Evolutionary conservation across 305 asterid genomes (phyloP).

Genomic region (Fraxinus latifolia): DNA sequence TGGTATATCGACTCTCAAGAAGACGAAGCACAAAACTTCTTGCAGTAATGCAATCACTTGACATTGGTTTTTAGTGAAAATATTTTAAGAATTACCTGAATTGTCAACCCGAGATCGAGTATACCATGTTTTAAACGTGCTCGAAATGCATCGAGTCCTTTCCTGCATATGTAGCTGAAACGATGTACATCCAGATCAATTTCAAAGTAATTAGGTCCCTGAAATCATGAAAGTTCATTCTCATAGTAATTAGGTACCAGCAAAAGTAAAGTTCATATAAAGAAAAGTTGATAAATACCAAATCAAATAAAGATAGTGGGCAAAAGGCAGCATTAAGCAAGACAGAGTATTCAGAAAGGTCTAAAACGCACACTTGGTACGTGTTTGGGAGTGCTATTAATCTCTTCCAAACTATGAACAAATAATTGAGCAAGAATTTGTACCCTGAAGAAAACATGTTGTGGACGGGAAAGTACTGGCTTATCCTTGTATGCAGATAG

Average conservation of each 20-base stretch:
- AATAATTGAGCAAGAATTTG: not conserved
- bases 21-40: not conserved
- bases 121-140: conserved; percentile 68
- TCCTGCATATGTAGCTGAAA: conserved; percentile 89
- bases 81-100: conserved; percentile 51
- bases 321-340: not conserved
- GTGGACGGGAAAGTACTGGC: conserved; percentile 96
- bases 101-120: conserved; percentile 80
- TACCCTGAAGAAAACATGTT: conserved; percentile 77
- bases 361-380: not conserved
- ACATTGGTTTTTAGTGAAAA: not conserved
- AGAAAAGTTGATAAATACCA: not conserved
- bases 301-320: not conserved
- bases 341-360: not conserved
- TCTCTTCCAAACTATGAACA: not conserved
- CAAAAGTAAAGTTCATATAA: not conserved
- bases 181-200: conserved; percentile 90
- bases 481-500: conserved; percentile 77
- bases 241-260: not conserved
- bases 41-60: not conserved
- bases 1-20: not conserved
- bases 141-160: conserved; percentile 76
- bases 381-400: not conserved
- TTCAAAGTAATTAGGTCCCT: conserved; percentile 83
- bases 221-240: conserved; percentile 22